A percentile compares a stretch with the other conserved stretches of the same genome.
Evolutionary conservation across 768 basidiomycete genomes (phyloP).

Genomic region (Pleurotus pulmonarius): DNA sequence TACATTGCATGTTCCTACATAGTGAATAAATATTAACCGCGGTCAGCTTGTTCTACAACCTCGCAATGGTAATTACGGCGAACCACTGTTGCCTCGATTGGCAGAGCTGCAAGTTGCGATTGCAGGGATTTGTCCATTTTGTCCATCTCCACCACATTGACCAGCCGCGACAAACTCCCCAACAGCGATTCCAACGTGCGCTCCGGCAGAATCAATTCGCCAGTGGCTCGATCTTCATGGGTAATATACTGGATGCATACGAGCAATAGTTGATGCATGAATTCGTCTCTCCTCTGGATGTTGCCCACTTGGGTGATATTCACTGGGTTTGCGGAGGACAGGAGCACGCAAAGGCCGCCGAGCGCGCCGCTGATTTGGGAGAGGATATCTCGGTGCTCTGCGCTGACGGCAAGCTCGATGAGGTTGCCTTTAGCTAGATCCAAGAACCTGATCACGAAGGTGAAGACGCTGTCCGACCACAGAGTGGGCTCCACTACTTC

Average conservation of each 20-base stretch:
- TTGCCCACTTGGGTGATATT: background rate
- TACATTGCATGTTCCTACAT: no score
- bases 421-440: background rate
- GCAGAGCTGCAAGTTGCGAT: no score
- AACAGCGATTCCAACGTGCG: background rate
- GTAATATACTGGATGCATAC: background rate
- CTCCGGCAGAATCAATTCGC: background rate
- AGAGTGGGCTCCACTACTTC: background rate
- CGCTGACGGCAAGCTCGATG: background rate
- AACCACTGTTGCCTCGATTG: no score
- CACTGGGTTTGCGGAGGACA: conserved; percentile 3
- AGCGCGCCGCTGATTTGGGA: background rate
- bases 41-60: no score
- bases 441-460: background rate
- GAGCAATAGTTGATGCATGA: background rate
- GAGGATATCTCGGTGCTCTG: background rate
- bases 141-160: background rate
- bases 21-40: no score
- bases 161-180: background rate
- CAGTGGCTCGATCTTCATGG: background rate
- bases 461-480: conserved; percentile 1
- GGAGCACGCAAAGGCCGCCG: background rate
- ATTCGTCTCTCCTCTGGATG: background rate
- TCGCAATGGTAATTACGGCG: no score
- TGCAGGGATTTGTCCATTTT: background rate